Base-by-base conservation (phyloP, 139 green algal species). In the Picochlorum sp. region DNA sequence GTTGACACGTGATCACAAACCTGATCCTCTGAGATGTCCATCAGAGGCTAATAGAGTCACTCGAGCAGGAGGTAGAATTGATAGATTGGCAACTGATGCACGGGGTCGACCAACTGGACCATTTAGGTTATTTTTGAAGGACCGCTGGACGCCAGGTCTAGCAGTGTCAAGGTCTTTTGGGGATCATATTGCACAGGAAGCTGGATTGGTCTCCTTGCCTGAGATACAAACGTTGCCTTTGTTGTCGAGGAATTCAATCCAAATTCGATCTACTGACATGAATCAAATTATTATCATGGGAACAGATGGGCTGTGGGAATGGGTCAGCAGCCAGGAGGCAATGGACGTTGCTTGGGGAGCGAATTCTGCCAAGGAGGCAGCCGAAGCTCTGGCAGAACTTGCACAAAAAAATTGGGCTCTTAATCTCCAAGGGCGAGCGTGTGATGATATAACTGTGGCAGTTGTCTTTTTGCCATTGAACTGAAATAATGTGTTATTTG, bases 1-100 rank as follows among this genome's bases (percentile, higher is more conserved):
- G 15, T 45, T 86, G 14, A 84, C 76, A 4, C 15, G 66, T 6
- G 80, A 86, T 74, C 80, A 86, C 65, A 86, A 88, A 69, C 80
- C 80, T 1, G 77, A 69, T 11, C 67, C 41, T 9, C 2, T 26
- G 6, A 63, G 65, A 68, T 72, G 51, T 26, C 63, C 70, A 30
- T 21, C 16, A 15, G 70, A 77, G 58, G 45, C 5, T 47, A 26
- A 75, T 31, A 63, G 80, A 45, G 86, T 86, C 61, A 28, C 60
- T n/a, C 71, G 65, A 15, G 63, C 45, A 7, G 68, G 69, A 26
- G 80, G 80, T 6, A 47, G 80, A 21, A 80, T 86, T 16, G 69
- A 84, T 57, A 61, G 77, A 10, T 21, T 74, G 10, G 62, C 62
- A 45, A 77, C 74, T 21, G 60, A 72, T 62, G 41, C 16, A 41